These are phyloP conservation scores for Candida boidinii DNA, from an alignment of 805 yeast species.

Conservation along the genomic window DNA sequence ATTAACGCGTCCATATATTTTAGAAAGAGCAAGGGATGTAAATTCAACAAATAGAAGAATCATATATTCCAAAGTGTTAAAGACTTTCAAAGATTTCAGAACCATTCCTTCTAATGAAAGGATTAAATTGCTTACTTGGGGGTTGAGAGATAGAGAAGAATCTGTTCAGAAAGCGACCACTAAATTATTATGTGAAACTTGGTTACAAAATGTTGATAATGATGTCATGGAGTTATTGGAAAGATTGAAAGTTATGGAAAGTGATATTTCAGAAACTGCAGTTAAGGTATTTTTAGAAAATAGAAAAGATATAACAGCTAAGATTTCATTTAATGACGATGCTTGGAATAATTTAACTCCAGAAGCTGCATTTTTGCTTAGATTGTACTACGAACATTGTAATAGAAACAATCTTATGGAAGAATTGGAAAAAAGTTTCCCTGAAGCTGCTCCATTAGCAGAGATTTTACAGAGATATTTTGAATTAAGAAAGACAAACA, in stretches of 20 bases:
- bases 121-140: conserved; percentile 71
- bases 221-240: conserved; percentile 69
- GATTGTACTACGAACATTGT: conserved; percentile 62
- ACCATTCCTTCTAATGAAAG: conserved; percentile 44
- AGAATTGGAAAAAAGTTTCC: conserved; percentile 59
- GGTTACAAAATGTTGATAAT: conserved; percentile 64
- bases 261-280: conserved; percentile 59
- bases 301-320: conserved; percentile 54
- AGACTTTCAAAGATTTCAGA: conserved; percentile 55
- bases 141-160: conserved; percentile 78
- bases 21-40: conserved; percentile 79
- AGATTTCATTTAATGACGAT: conserved; percentile 51
- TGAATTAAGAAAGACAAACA: conserved; percentile 30
- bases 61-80: conserved; percentile 60
- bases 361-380: conserved; percentile 65
- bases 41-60: conserved; percentile 65
- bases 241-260: conserved; percentile 59
- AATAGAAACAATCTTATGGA: conserved; percentile 40
- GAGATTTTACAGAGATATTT: conserved; percentile 49
- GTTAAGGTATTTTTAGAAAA: conserved; percentile 53
- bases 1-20: conserved; percentile 44
- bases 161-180: conserved; percentile 64
- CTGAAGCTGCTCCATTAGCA: conserved; percentile 71
- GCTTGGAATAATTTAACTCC: conserved; percentile 65
- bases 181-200: conserved; percentile 56